These are phyloP conservation scores for Punica granatum DNA, from an alignment of 345 rosid species.

Conservation along the genomic window DNA sequence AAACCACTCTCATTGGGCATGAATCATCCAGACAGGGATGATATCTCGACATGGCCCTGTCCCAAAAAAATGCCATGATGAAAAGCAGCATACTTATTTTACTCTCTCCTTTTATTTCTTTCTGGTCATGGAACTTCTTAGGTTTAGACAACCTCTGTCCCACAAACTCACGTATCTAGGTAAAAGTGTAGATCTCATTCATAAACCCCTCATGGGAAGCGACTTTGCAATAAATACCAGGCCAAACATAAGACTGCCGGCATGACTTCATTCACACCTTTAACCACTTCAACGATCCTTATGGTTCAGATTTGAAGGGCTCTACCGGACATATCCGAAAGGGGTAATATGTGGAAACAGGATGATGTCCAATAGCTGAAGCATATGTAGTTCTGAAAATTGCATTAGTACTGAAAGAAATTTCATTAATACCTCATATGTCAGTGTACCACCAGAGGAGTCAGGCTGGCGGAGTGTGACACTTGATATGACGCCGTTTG, in stretches of 20 bases:
- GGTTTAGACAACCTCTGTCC: not conserved
- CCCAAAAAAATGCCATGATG: too few relatives aligned
- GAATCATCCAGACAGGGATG: too few relatives aligned
- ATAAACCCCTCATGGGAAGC: not conserved
- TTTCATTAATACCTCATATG: constrained; percentile 63
- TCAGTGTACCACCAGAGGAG: constrained; percentile 97
- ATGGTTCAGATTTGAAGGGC: not conserved
- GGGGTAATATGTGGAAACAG: not conserved
- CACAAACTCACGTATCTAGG: not conserved
- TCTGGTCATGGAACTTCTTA: too few relatives aligned
- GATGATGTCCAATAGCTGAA: not conserved
- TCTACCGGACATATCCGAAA: not conserved
- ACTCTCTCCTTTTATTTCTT: too few relatives aligned
- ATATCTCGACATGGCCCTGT: too few relatives aligned
- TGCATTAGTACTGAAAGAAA: not conserved
- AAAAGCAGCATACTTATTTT: too few relatives aligned
- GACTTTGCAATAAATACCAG: not conserved
- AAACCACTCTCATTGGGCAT: too few relatives aligned
- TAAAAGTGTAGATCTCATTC: not conserved
- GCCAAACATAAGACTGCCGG: not conserved
- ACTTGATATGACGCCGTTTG: constrained; percentile 86
- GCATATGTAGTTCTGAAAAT: not conserved
- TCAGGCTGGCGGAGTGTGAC: constrained; percentile 98
- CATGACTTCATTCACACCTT: not conserved
- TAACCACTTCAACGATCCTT: not conserved